Base-by-base conservation (phyloP, 768 basidiomycete genomes). In the Amanita pseudoporphyria region DNA sequence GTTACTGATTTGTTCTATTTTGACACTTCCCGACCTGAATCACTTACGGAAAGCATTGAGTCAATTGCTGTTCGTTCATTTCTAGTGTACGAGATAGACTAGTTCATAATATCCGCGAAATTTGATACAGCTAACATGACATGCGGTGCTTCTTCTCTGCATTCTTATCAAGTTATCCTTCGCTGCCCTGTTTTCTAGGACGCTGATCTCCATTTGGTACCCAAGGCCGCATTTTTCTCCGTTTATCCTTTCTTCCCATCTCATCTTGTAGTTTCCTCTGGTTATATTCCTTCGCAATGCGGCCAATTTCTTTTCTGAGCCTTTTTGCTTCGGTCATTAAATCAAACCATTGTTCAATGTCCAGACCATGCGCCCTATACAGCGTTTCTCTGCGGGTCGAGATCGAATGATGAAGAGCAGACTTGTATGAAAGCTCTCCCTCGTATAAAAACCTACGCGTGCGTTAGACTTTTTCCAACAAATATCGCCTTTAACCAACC, bases 221-320 rank as follows among this genome's bases (percentile, higher is more conserved):
- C n/a, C n/a, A n/a, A n/a, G n/a, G n/a, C n/a, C n/a, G n/a, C n/a
- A n/a, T n/a, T n/a, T n/a, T n/a, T n/a, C n/a, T n/a, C n/a, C n/a
- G n/a, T n/a, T n/a, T n/a, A 22, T 41, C 21, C 21, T 41, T 41
- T 1, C 10, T 22, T 24, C 40, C 9, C 21, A 7, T 14, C 18
- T 12, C 18, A 16, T 39, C 10, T 39, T 28, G 7, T 26, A 12
- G 19, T 44, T 44, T 44, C 18, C 42, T n/a, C 13, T 16, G 26
- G 5, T 80, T 78, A 51, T 84, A 83, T 61, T 84, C 82, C 55
- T 76, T 70, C 22, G 78, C 75, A 52, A 84, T 80, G 45, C 70
- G 67, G 24, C 67, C 62, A 49, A 83, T 81, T 55, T 84, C 79
- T 44, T 62, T 64, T 32, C 71, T 65, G 31, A 84, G 58, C 5